Evolutionary conservation across 257 asterid genomes (phyloP), one percentile per base, ranked within the genome.

Genomic region (Cruciata laevipes): DNA sequence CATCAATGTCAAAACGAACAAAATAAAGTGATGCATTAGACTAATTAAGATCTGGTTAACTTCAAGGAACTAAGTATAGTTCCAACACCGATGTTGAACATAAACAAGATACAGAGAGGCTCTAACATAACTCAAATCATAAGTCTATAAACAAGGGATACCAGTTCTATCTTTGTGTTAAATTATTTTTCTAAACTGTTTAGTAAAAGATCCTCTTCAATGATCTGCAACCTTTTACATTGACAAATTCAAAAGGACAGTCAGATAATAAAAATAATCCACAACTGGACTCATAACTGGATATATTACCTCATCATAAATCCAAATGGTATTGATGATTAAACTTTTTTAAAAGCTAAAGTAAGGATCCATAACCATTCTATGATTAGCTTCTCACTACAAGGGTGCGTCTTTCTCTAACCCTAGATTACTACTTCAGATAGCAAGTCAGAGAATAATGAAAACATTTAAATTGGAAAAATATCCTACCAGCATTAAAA

Each of bases 401-500:
- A 1, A 21, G 21, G 27, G 51, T 13, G 12, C 1, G 7, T 3
- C 20, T 30, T 25, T 16, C 30, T 56, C 27, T 6, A 16, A 63
- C 69, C 55, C 37, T 9, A 30, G 16, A 16, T 14, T 17, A 17
- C 42, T 31, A 44, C 40, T 25, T 17, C 27, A 20, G 59, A 18
- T 23, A 66, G 61, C 27, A 49, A n/a, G 47, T 30, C 49, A n/a
- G 0, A 31, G 49, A 21, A 31, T n/a, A 51, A 18, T 51, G 61
- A 49, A 31, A 27, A 27, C 30, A 27, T 27, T 27, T 27, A 27
- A 27, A 51, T 31, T 18, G 21, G 32, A 20, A 18, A 30, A 42
- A 17, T 40, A 58, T 42, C 79, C 16, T 82, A 94, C 99, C 97
- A 94, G 88, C 99, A 94, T 94, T 81, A 94, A 77, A 74, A 94